Conservation (phyloP, 1,284 basidiomycete species). For the Sporisorium iseilematis-ciliati region DNA sequence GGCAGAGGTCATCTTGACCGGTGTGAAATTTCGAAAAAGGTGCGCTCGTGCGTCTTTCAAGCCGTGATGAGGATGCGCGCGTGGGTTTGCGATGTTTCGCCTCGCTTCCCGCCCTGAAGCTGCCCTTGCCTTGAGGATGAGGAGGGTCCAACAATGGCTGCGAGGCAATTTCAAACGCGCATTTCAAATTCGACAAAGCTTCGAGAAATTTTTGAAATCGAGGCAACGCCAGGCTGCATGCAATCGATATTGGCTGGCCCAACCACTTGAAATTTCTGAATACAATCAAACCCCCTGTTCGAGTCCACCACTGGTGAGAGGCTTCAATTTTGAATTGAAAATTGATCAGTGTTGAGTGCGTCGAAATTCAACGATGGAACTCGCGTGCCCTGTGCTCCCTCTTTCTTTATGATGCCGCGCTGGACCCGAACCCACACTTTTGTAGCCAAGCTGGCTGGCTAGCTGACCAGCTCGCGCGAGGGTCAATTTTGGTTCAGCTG, state of each 20-base stretch:
- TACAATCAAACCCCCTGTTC: too few species aligned
- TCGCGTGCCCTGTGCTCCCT: slow-evolving; percentile 13
- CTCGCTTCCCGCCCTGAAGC: background rate
- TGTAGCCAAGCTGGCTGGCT: background rate
- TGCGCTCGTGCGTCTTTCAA: slow-evolving; percentile 6
- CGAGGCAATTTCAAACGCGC: too few species aligned
- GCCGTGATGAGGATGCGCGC: slow-evolving; percentile 3
- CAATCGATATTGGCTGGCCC: too few species aligned
- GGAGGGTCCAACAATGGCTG: background rate
- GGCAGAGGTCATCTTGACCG: background rate
- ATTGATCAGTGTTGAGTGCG: too few species aligned
- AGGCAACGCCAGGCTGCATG: too few species aligned
- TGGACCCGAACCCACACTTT: background rate
- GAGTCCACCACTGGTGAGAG: too few species aligned
- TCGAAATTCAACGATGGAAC: background rate
- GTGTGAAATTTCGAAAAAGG: slow-evolving; percentile 2
- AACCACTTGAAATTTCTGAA: too few species aligned
- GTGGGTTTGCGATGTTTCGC: slow-evolving; percentile 1
- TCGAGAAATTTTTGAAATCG: background rate
- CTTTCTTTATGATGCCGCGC: background rate
- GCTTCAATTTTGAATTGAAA: too few species aligned
- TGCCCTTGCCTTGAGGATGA: background rate
- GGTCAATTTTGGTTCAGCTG: slow-evolving; percentile 3
- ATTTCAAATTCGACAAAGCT: too few species aligned
- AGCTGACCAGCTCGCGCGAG: slow-evolving; percentile 9